These are phyloP conservation scores for Tubosaeta sp. DNA, from an alignment of 768 basidiomycete genomes.

Conservation along the genomic window DNA sequence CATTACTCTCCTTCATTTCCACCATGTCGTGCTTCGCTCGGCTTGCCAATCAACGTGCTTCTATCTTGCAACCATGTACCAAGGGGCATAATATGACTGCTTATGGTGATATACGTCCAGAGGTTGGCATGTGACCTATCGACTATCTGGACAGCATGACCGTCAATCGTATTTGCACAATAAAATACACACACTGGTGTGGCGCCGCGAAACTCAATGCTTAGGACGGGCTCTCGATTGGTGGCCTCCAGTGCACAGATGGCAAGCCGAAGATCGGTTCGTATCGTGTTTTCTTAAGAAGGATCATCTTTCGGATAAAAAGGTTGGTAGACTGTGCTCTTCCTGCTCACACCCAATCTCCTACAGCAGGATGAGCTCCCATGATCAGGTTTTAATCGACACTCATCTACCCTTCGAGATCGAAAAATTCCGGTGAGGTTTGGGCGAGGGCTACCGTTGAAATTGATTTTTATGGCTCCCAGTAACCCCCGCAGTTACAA, in stretches of 20 bases:
- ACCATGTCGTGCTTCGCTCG: neutral
- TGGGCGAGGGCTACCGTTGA: neutral
- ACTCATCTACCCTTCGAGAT: neutral
- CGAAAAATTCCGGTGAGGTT: neutral
- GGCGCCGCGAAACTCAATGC: neutral
- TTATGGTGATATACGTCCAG: neutral
- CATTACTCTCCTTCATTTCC: neutral
- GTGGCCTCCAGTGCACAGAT: neutral
- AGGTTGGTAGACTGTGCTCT: neutral
- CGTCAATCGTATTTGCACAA: too few species aligned
- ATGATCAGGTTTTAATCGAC: neutral
- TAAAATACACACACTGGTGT: too few species aligned
- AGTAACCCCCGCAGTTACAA: neutral
- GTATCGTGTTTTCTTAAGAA: neutral
- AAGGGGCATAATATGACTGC: neutral
- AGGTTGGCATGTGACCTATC: conserved; percentile 8
- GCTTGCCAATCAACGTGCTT: neutral
- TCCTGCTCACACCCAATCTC: neutral
- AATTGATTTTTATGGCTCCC: neutral
- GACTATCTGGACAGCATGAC: too few species aligned
- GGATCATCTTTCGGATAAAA: conserved; percentile 5
- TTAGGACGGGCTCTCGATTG: too few species aligned
- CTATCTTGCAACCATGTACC: neutral
- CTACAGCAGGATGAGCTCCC: neutral
- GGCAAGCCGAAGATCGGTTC: conserved; percentile 3